A percentile compares a stretch with the other conserved stretches of the same genome.
Conservation (phyloP, 2,329 filamentous ascomycete species). For the Exophiala spinifera region DNA sequence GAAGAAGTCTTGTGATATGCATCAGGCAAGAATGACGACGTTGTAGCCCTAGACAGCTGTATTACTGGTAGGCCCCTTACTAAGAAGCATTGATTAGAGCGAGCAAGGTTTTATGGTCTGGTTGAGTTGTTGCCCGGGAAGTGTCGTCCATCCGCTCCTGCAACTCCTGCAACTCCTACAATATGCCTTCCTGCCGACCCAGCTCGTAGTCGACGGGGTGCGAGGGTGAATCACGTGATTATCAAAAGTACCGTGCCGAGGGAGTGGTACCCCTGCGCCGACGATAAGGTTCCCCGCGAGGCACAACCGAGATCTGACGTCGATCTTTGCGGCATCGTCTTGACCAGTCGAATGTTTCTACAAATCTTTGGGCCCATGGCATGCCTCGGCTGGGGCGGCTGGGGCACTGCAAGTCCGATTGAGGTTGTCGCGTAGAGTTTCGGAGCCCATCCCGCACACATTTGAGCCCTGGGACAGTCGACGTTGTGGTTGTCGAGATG, state of each 20-base stretch:
- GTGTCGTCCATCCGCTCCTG: too few relatives aligned
- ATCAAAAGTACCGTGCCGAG: slow-evolving; percentile 25
- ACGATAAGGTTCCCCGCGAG: slow-evolving; percentile 23
- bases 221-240: slow-evolving; percentile 24
- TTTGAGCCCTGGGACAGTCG: not conserved
- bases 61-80: not conserved
- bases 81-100: slow-evolving; percentile 9
- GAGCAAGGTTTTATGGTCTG: not conserved
- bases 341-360: slow-evolving; percentile 18
- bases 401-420: slow-evolving; percentile 1
- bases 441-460: slow-evolving; percentile 11
- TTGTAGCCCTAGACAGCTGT: slow-evolving; percentile 1
- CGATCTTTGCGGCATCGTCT: slow-evolving; percentile 20
- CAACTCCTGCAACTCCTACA: too few relatives aligned
- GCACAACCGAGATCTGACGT: slow-evolving; percentile 29
- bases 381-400: not conserved
- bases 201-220: too few relatives aligned
- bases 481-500: slow-evolving; percentile 7
- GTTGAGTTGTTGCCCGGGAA: too few relatives aligned
- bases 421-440: slow-evolving; percentile 17
- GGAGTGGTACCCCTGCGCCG: slow-evolving; percentile 10
- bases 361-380: slow-evolving; percentile 11
- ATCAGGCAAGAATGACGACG: slow-evolving; percentile 4
- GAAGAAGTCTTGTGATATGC: slow-evolving; percentile 30
- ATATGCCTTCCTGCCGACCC: too few relatives aligned